phyloP scores from a whole-genome alignment of 768 basidiomycete species.

The Mycena indigotica region DNA sequence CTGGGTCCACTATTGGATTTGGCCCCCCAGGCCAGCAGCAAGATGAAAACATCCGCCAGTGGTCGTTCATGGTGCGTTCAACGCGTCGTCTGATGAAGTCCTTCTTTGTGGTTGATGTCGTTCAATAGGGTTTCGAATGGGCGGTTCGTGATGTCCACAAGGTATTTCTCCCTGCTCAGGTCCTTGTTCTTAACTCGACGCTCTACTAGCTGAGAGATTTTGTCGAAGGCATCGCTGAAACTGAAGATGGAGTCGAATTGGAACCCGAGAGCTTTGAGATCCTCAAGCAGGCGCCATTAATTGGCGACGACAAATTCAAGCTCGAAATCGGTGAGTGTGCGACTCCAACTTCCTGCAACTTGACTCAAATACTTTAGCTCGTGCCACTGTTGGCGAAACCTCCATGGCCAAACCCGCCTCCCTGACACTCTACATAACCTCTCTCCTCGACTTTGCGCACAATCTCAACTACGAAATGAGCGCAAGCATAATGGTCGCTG shows the following conservation, averaged over 20 bases:
- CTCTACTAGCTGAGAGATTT: conserved; percentile 50
- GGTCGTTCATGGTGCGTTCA: conserved; percentile 60
- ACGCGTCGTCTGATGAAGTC: neutral
- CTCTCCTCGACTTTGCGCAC: conserved; percentile 62
- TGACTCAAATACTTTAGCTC: conserved; percentile 15
- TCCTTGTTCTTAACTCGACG: neutral
- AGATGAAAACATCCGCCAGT: conserved; percentile 58
- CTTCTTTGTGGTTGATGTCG: no score
- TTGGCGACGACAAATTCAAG: conserved; percentile 73
- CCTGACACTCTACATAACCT: conserved; percentile 68
- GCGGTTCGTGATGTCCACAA: conserved; percentile 54
- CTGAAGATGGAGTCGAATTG: conserved; percentile 20
- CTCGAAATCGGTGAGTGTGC: conserved; percentile 62
- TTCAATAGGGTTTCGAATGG: conserved; percentile 71
- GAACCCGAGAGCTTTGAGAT: conserved; percentile 58
- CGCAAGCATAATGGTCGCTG: conserved; percentile 72
- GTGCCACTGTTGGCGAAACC: conserved; percentile 29
- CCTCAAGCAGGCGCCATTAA: conserved; percentile 62
- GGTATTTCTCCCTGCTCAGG: neutral
- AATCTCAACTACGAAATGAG: conserved; percentile 55
- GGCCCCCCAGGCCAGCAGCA: conserved; percentile 22
- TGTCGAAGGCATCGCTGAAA: conserved; percentile 49
- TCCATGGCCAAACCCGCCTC: conserved; percentile 37
- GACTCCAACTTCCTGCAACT: neutral
- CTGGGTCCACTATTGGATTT: conserved; percentile 32